Evolutionary conservation across 805 yeast genomes (phyloP).

Genomic region (Ogataea wickerhamii): DNA sequence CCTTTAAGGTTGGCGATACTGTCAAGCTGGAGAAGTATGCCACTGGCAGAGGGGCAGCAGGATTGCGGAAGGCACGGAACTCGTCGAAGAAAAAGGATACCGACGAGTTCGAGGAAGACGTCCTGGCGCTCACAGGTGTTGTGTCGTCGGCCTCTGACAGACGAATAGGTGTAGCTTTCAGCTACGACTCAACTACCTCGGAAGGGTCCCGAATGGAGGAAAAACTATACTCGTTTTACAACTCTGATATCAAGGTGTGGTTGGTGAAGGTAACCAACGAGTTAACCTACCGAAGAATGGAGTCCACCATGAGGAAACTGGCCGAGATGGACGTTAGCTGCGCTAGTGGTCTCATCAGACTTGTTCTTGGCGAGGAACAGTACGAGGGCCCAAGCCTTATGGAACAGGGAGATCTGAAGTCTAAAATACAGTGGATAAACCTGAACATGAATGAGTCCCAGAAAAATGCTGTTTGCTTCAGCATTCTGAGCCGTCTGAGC

Average conservation of each 20-base stretch:
- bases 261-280: conserved; percentile 65
- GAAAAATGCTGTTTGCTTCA: conserved; percentile 62
- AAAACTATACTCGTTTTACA: conserved; percentile 42
- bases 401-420: conserved; percentile 3
- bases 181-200: conserved; percentile 37
- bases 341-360: conserved; percentile 39
- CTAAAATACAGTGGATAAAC: conserved; percentile 38
- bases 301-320: conserved; percentile 66
- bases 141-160: conserved; percentile 49
- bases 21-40: conserved; percentile 56
- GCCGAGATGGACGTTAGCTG: conserved; percentile 40
- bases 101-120: conserved; percentile 21
- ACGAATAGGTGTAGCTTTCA: conserved; percentile 56
- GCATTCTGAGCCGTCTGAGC: conserved; percentile 52
- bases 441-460: conserved; percentile 63
- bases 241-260: conserved; percentile 54
- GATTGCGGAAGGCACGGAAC: conserved; percentile 24
- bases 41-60: conserved; percentile 16
- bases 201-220: conserved; percentile 42
- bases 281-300: conserved; percentile 74
- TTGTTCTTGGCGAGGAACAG: conserved; percentile 43
- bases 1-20: conserved; percentile 71
- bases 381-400: conserved; percentile 30
- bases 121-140: conserved; percentile 54
- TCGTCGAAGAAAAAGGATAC: conserved; percentile 29